phyloP scores from a whole-genome alignment of 2,329 filamentous ascomycete species.

The Colletotrichum sp. region DNA sequence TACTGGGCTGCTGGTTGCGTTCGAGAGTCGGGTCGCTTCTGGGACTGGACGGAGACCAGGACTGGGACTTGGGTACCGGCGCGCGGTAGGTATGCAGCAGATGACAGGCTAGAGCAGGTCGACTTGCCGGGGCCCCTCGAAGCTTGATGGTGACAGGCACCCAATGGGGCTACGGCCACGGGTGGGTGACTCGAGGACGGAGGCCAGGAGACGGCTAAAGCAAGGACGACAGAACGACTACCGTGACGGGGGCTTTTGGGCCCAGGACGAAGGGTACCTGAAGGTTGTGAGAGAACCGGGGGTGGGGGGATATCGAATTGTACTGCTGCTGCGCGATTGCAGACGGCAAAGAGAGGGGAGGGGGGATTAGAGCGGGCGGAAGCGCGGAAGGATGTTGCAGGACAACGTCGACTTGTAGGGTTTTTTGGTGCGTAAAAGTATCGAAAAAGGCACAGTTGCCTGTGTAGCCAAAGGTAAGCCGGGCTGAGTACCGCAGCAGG shows the following conservation, averaged over 20 bases:
- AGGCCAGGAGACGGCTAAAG: constrained; percentile 1
- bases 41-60: background rate
- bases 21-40: constrained; percentile 18
- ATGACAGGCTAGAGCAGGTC: constrained; percentile 20
- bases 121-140: constrained; percentile 23
- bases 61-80: constrained; percentile 7
- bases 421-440: background rate
- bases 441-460: background rate
- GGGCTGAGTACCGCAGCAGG: background rate
- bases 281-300: background rate
- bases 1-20: constrained; percentile 10
- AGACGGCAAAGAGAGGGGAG: background rate
- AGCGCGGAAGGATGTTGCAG: constrained; percentile 8
- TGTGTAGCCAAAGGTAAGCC: background rate
- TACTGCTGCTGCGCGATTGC: background rate
- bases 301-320: background rate
- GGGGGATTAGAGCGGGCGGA: constrained; percentile 1
- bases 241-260: background rate
- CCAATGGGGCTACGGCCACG: constrained; percentile 20
- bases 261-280: background rate
- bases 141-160: constrained; percentile 24
- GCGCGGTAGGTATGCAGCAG: constrained; percentile 13
- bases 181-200: constrained; percentile 12
- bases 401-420: constrained; percentile 2
- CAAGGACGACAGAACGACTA: constrained; percentile 12